Conservation (phyloP, 2,329 filamentous ascomycete species). For the Lachnellula hyalina region DNA sequence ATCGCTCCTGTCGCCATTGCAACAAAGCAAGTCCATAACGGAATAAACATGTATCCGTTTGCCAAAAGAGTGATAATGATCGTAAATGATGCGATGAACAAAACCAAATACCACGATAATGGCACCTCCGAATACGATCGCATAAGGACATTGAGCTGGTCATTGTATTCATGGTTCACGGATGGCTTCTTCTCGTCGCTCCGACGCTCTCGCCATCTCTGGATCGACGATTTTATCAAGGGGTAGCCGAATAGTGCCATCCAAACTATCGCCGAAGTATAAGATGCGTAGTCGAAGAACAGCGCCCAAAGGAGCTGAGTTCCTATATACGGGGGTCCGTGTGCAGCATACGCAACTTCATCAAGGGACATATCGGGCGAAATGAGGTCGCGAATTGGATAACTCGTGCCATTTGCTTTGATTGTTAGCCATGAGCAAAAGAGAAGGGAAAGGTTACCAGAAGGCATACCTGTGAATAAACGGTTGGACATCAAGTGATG, state of each 20-base stretch:
- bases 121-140: slow-evolving; percentile 54
- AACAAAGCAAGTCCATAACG: slow-evolving; percentile 55
- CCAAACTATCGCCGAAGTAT: slow-evolving; percentile 54
- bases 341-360: slow-evolving; percentile 40
- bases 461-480: slow-evolving; percentile 41
- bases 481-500: slow-evolving; percentile 54
- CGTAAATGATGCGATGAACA: slow-evolving; percentile 46
- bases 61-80: slow-evolving; percentile 47
- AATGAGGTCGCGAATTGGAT: slow-evolving; percentile 33
- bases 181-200: slow-evolving; percentile 27
- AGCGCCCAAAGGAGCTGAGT: slow-evolving; percentile 53
- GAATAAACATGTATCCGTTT: slow-evolving; percentile 50
- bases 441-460: not conserved
- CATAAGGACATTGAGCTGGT: slow-evolving; percentile 54
- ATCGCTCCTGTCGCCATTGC: slow-evolving; percentile 49
- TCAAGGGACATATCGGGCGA: slow-evolving; percentile 30
- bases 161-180: slow-evolving; percentile 51
- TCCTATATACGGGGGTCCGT: slow-evolving; percentile 53
- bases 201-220: slow-evolving; percentile 38
- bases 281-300: slow-evolving; percentile 57
- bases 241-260: slow-evolving; percentile 50
- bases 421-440: slow-evolving; percentile 1
- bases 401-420: slow-evolving; percentile 31
- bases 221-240: slow-evolving; percentile 41
- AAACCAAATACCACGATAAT: slow-evolving; percentile 49